These are phyloP conservation scores for Pichia manshurica DNA, from an alignment of 805 yeast species.

Conservation along the genomic window DNA sequence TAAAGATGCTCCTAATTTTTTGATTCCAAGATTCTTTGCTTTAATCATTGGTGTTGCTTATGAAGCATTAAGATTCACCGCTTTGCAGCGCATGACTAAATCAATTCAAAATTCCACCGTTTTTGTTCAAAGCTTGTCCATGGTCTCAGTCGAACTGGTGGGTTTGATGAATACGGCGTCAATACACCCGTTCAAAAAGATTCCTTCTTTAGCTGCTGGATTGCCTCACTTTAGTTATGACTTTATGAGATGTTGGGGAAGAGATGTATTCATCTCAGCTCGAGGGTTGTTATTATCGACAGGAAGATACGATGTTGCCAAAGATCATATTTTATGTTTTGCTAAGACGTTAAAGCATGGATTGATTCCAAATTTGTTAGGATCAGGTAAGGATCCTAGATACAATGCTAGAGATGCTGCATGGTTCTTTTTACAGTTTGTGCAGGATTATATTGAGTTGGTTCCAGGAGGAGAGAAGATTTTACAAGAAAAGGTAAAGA, in stretches of 20 bases:
- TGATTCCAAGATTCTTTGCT: constrained; percentile 84
- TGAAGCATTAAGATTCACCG: constrained; percentile 70
- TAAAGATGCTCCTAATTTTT: constrained; percentile 63
- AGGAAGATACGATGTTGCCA: constrained; percentile 75
- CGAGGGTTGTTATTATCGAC: constrained; percentile 78
- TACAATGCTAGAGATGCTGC: constrained; percentile 96
- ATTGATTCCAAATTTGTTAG: constrained; percentile 84
- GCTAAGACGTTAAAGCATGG: constrained; percentile 94
- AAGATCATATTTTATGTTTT: constrained; percentile 73
- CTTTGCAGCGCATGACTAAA: constrained; percentile 49
- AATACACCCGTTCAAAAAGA: constrained; percentile 52
- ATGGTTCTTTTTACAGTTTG: constrained; percentile 87
- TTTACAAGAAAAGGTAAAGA: constrained; percentile 62
- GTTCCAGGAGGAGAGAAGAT: constrained; percentile 68
- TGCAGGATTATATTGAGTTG: constrained; percentile 69
- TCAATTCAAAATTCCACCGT: constrained; percentile 56
- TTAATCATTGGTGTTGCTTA: constrained; percentile 77
- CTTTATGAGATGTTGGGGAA: constrained; percentile 97
- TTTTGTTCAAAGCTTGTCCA: constrained; percentile 73
- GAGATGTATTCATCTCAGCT: constrained; percentile 86
- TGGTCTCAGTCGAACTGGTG: constrained; percentile 83
- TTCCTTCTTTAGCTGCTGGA: constrained; percentile 90
- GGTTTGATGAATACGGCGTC: constrained; percentile 72
- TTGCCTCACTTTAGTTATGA: constrained; percentile 87
- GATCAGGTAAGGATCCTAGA: constrained; percentile 89